A percentile compares a stretch with the other conserved stretches of the same genome.
Conservation (phyloP, 208 protist genomes). For the Leishmania mexicana region DNA sequence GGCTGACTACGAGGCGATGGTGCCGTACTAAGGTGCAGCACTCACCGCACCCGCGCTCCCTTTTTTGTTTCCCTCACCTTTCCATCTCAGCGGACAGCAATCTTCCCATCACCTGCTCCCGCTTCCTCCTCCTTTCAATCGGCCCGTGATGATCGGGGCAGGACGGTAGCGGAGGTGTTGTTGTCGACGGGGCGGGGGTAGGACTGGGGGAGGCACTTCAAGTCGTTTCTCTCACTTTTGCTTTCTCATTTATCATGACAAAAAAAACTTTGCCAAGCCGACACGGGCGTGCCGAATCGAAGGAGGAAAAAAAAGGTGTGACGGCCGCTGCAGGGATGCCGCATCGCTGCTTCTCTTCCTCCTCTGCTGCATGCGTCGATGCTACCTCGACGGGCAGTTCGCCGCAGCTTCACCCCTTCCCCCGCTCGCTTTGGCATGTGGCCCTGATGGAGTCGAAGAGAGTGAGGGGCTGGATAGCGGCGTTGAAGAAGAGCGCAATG, state of each 20-base stretch:
- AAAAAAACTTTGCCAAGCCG: neutral
- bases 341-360: neutral
- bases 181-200: neutral
- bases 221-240: neutral
- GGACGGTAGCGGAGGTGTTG: neutral
- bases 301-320: neutral
- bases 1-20: constrained; percentile 88
- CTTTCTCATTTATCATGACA: neutral
- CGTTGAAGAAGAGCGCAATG: neutral
- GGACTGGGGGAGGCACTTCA: neutral
- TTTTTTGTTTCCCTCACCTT: neutral
- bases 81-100: neutral
- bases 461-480: neutral
- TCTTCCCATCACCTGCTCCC: neutral
- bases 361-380: neutral
- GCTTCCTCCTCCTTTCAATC: neutral
- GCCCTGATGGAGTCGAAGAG: neutral
- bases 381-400: neutral
- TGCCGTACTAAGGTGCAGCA: constrained; percentile 63
- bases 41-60: neutral
- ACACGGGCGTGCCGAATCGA: neutral
- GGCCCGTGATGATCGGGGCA: neutral
- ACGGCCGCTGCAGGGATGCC: neutral
- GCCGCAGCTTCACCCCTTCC: neutral
- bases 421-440: neutral